Evolutionary conservation across 805 yeast species (phyloP).

Genomic region (Kluyveromyces lactis): DNA sequence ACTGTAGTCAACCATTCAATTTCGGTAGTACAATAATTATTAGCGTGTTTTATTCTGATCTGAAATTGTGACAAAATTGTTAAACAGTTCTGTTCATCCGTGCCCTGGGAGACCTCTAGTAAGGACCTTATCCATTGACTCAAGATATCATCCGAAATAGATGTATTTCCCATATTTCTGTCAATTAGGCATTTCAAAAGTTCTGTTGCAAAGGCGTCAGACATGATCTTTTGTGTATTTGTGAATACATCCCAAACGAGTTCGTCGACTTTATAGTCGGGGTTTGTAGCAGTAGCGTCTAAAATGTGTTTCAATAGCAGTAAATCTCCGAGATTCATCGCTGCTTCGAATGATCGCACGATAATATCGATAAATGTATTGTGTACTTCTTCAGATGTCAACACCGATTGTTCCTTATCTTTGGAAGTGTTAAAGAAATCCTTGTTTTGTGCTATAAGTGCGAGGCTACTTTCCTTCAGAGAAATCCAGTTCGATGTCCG

Average conservation of each 20-base stretch:
- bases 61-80: slow-evolving; percentile 8
- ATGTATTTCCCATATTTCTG: slow-evolving; percentile 14
- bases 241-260: slow-evolving; percentile 15
- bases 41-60: slow-evolving; percentile 4
- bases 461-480: too few relatives aligned
- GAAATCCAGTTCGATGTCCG: too few relatives aligned
- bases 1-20: slow-evolving; percentile 31
- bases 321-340: slow-evolving; percentile 18
- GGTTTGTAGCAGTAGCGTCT: slow-evolving; percentile 10
- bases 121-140: slow-evolving; percentile 27
- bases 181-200: slow-evolving; percentile 17
- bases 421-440: too few relatives aligned
- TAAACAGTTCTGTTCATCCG: slow-evolving; percentile 8
- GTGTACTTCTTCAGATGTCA: too few relatives aligned
- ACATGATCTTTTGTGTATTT: not conserved
- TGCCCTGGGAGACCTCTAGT: slow-evolving; percentile 10
- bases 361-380: not conserved
- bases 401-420: too few relatives aligned
- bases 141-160: slow-evolving; percentile 10
- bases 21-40: slow-evolving; percentile 16
- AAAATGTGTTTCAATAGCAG: slow-evolving; percentile 15
- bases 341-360: slow-evolving; percentile 16
- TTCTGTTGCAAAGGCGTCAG: slow-evolving; percentile 7
- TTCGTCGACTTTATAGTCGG: slow-evolving; percentile 16
- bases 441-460: too few relatives aligned